Percentiles rank a stretch among this genome's conserved stretches.
These are phyloP conservation scores for Eustoma russellianum DNA, from an alignment of 257 asterid genomes.

Conservation along the genomic window DNA sequence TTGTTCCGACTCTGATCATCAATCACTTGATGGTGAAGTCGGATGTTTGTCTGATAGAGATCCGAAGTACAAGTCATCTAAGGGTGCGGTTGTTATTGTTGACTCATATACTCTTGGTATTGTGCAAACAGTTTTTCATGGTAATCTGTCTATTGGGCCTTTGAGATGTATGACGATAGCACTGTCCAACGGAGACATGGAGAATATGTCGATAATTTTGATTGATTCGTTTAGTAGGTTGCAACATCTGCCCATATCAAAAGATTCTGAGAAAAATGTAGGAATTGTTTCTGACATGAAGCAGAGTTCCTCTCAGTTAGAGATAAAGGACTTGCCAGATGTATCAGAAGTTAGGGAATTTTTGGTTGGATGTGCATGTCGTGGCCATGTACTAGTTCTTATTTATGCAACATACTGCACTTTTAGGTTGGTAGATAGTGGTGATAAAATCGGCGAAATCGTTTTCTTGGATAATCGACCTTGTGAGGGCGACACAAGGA, in stretches of 20 bases:
- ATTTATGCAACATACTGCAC: constrained; percentile 63
- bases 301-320: constrained; percentile 29
- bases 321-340: constrained; percentile 41
- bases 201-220: constrained; percentile 58
- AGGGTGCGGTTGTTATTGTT: constrained; percentile 54
- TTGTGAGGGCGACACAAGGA: constrained; percentile 36
- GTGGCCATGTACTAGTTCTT: constrained; percentile 52
- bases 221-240: constrained; percentile 73
- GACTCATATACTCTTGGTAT: constrained; percentile 68
- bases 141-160: constrained; percentile 58
- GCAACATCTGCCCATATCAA: constrained; percentile 46
- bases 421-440: constrained; percentile 52
- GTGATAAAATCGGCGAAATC: constrained; percentile 53
- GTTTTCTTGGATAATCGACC: constrained; percentile 47
- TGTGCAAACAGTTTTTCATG: constrained; percentile 84
- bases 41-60: constrained; percentile 33
- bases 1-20: constrained; percentile 44
- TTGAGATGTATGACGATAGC: constrained; percentile 63
- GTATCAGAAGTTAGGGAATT: constrained; percentile 35
- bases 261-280: constrained; percentile 38
- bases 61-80: constrained; percentile 29
- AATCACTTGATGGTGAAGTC: constrained; percentile 25
- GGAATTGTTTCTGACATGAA: constrained; percentile 24
- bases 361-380: constrained; percentile 46
- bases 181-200: constrained; percentile 37